Evolutionary conservation across 2,329 filamentous ascomycete species (phyloP).

Genomic region (Botrytis fabae): DNA sequence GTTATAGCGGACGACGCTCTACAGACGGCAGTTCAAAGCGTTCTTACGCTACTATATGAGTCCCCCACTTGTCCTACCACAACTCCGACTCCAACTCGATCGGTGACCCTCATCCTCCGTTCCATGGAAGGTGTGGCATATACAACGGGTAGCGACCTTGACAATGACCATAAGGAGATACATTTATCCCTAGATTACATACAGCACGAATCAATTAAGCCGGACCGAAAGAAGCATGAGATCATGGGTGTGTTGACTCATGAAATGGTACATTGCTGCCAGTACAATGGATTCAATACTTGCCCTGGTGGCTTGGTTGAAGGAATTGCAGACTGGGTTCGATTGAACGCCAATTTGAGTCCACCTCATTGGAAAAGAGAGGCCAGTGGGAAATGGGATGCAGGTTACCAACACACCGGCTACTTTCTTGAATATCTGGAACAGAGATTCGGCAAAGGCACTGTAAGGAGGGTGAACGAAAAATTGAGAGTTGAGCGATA

Average conservation of each 20-base stretch:
- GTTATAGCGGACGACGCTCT: slow-evolving; percentile 65
- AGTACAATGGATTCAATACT: slow-evolving; percentile 65
- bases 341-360: slow-evolving; percentile 68
- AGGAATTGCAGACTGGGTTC: slow-evolving; percentile 90
- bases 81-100: slow-evolving; percentile 65
- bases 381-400: slow-evolving; percentile 69
- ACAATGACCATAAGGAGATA: slow-evolving; percentile 88
- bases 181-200: slow-evolving; percentile 83
- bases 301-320: slow-evolving; percentile 80
- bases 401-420: slow-evolving; percentile 85
- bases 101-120: slow-evolving; percentile 79
- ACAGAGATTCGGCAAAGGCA: slow-evolving; percentile 58
- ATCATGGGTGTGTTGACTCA: slow-evolving; percentile 83
- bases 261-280: slow-evolving; percentile 94
- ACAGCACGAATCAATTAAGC: slow-evolving; percentile 44
- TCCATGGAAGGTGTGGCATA: slow-evolving; percentile 85
- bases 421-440: slow-evolving; percentile 91
- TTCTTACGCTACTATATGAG: slow-evolving; percentile 71
- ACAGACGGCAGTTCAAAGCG: slow-evolving; percentile 61
- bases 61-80: slow-evolving; percentile 46
- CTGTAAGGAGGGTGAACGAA: slow-evolving; percentile 65
- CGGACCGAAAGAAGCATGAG: slow-evolving; percentile 56
- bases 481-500: slow-evolving; percentile 64
- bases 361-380: slow-evolving; percentile 79
- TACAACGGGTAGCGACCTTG: slow-evolving; percentile 76